These are phyloP conservation scores for Lachancea kluyveri DNA, from an alignment of 805 yeast species.

Conservation along the genomic window DNA sequence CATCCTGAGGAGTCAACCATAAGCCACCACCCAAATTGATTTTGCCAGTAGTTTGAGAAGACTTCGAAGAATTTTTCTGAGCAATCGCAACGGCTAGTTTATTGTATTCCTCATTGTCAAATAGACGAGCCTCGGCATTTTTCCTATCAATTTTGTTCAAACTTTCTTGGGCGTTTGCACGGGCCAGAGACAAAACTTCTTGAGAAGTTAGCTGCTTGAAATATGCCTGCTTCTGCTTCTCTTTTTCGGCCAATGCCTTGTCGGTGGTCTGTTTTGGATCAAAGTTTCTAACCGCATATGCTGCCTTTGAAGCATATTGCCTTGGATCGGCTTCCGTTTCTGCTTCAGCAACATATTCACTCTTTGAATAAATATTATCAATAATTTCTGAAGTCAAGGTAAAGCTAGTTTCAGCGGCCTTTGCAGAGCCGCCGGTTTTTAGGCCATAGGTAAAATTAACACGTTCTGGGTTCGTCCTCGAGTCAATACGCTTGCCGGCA, in stretches of 20 bases:
- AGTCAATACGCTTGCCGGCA: conserved; percentile 22
- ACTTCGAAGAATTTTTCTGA: conserved; percentile 54
- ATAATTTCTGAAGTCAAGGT: conserved; percentile 18
- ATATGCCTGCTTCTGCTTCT: conserved; percentile 21
- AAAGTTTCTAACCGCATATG: conserved; percentile 34
- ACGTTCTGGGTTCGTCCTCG: conserved; percentile 9
- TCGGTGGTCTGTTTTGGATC: conserved; percentile 32
- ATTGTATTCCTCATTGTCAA: conserved; percentile 49
- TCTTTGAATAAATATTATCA: conserved; percentile 13
- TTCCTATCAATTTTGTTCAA: conserved; percentile 37
- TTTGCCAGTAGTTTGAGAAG: conserved; percentile 38
- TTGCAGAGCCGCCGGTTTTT: conserved; percentile 17
- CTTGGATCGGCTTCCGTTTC: conserved; percentile 52
- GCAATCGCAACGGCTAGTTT: conserved; percentile 74
- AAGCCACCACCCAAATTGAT: conserved; percentile 87
- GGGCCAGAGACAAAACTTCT: conserved; percentile 45
- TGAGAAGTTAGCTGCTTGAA: conserved; percentile 27
- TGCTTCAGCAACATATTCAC: conserved; percentile 49
- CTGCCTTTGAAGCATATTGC: conserved; percentile 38
- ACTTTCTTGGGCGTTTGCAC: conserved; percentile 42
- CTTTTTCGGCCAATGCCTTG: conserved; percentile 42
- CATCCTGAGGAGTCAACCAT: conserved; percentile 65
- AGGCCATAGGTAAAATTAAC: conserved; percentile 15
- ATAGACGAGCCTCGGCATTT: conserved; percentile 30
- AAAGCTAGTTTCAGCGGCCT: conserved; percentile 19